A percentile compares a stretch with the other conserved stretches of the same genome.
phyloP scores from a whole-genome alignment of 73 alveolate species.

The Blepharisma japonicum region DNA sequence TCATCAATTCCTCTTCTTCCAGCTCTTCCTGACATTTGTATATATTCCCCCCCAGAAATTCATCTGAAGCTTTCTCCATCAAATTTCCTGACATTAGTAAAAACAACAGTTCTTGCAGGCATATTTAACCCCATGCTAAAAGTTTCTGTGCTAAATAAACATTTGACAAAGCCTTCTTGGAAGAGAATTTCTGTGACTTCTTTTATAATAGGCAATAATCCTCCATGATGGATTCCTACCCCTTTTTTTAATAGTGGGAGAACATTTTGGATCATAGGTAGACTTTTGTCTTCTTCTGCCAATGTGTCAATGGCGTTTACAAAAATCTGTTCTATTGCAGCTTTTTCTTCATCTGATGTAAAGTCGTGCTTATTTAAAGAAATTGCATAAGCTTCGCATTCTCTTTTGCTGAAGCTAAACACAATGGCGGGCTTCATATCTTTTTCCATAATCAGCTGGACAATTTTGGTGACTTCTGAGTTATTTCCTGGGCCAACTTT shows the following conservation, averaged over 20 bases:
- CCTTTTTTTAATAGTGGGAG: slow-evolving; percentile 93
- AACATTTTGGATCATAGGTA: slow-evolving; percentile 87
- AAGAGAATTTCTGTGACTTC: slow-evolving; percentile 97
- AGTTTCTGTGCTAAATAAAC: slow-evolving; percentile 99
- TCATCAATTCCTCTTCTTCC: slow-evolving; percentile 99
- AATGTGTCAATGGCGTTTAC: slow-evolving; percentile 94
- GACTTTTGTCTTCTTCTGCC: slow-evolving; percentile 96
- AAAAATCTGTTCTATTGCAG: slow-evolving; percentile 86
- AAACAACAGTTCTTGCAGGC: slow-evolving; percentile 99
- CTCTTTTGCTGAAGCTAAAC: slow-evolving; percentile 97
- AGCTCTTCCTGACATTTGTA: slow-evolving; percentile 99
- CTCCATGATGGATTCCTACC: slow-evolving; percentile 99
- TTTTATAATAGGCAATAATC: slow-evolving; percentile 97
- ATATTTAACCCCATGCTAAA: slow-evolving; percentile 99
- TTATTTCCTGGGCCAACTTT: slow-evolving; percentile 62
- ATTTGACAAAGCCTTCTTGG: slow-evolving; percentile 94
- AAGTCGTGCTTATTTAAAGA: slow-evolving; percentile 87
- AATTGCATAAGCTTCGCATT: slow-evolving; percentile 97
- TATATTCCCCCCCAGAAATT: slow-evolving; percentile 98
- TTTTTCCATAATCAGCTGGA: slow-evolving; percentile 70
- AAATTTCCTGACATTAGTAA: slow-evolving; percentile 91
- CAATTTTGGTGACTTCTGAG: slow-evolving; percentile 74
- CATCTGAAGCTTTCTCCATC: slow-evolving; percentile 98
- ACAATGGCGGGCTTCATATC: slow-evolving; percentile 92
- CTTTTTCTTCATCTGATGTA: slow-evolving; percentile 91